Base-by-base conservation (phyloP, 2,329 filamentous ascomycete species). In the Xylaria hypoxylon region DNA sequence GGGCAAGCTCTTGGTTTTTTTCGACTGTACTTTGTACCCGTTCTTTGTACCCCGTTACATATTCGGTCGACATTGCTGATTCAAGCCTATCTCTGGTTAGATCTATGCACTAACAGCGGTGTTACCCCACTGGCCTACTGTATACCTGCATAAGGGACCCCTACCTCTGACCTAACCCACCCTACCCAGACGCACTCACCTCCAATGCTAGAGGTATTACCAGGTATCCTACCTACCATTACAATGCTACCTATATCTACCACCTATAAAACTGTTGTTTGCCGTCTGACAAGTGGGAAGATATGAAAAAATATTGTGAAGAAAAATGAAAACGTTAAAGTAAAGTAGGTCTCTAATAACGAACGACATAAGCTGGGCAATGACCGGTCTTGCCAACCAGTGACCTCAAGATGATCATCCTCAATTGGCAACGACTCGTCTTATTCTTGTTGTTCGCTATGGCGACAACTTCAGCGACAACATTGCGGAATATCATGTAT, bases 401-500 rank as follows among this genome's bases (percentile, higher is more conserved):
- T 15, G 35, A 31, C 42, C 19, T 26, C 55, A 57, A 62, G 53
- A 70, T 59, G 68, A 48, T 51, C 5, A 19, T n/a, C 10, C 11
- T 58, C 38, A 22, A 35, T 33, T 65, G 68, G 50, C 68, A 58
- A 44, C 59, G 52, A 19, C 42, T 70, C 35, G 42, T 72, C 10
- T 24, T 65, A 10, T 35, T 63, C 13, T 59, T 68, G 15, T 47
- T 73, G 42, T 59, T 70, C 19, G 62, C 65, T 35, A 50, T 65
- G 35, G 55, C 67, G 7, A 59, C 65, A n/a, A 64, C 64, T 35
- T 67, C 71, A 11, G 64, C 71, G 11, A 66, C 64, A 28, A 62
- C 63, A 15, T 31, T 76, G 10, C 74, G 76, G 28, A 77, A 77
- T 42, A 74, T 78, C 68, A 77, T 78, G 75, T 78, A 78, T 59